phyloP scores from a whole-genome alignment of 805 yeast species.

The Kluyveromyces lactis region DNA sequence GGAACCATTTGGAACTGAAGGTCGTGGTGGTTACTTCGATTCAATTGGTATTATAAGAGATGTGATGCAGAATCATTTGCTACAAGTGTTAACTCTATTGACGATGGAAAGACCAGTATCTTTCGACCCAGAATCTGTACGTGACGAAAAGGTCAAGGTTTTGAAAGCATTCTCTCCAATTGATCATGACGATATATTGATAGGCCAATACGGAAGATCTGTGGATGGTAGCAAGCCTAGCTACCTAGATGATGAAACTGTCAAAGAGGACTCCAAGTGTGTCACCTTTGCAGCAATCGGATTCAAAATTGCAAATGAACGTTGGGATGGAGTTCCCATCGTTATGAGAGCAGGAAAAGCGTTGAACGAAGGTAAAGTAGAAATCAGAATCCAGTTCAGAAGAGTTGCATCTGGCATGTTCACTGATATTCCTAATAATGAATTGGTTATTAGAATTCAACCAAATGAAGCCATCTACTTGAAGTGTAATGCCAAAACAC shows the following conservation, averaged over 20 bases:
- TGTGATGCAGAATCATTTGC: slow-evolving; percentile 94
- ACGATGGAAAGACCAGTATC: slow-evolving; percentile 95
- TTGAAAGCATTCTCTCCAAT: slow-evolving; percentile 72
- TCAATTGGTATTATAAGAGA: slow-evolving; percentile 92
- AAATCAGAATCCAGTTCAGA: slow-evolving; percentile 87
- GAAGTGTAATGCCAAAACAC: slow-evolving; percentile 88
- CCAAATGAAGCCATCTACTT: slow-evolving; percentile 91
- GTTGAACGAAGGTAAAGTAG: slow-evolving; percentile 89
- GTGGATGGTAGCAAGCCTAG: slow-evolving; percentile 86
- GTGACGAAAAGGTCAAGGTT: slow-evolving; percentile 94
- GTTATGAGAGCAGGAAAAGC: slow-evolving; percentile 97
- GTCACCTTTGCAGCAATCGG: slow-evolving; percentile 88
- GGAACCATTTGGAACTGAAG: slow-evolving; percentile 98
- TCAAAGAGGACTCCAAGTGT: slow-evolving; percentile 70
- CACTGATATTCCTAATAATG: slow-evolving; percentile 77
- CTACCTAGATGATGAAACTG: slow-evolving; percentile 88
- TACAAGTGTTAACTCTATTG: slow-evolving; percentile 83
- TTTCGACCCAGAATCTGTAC: slow-evolving; percentile 84
- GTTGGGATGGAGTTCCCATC: slow-evolving; percentile 98
- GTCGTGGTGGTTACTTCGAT: slow-evolving; percentile 98
- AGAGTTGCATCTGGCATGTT: slow-evolving; percentile 79
- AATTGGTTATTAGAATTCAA: slow-evolving; percentile 87
- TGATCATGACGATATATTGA: slow-evolving; percentile 52
- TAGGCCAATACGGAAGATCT: slow-evolving; percentile 84
- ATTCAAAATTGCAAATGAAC: slow-evolving; percentile 74